These are phyloP conservation scores for Skeletonema grethae DNA, from an alignment of 108 stramenopile species.

Conservation along the genomic window DNA sequence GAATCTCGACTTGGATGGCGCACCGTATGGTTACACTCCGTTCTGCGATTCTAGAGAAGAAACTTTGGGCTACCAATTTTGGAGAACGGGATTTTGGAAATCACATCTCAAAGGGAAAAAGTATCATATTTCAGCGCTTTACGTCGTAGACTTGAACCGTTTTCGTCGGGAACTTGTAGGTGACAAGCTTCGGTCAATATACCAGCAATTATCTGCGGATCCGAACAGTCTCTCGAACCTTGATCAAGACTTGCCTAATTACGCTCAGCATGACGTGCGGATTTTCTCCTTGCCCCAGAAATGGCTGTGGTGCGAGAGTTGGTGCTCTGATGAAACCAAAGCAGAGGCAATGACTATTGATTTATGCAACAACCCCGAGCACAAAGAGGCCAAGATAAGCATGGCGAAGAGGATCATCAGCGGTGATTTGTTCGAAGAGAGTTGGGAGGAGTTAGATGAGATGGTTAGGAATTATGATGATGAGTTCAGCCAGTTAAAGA, in stretches of 20 bases:
- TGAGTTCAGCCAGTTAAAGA: conserved; percentile 6
- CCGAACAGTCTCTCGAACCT: conserved; percentile 96
- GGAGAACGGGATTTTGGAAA: conserved; percentile 93
- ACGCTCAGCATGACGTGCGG: conserved; percentile 89
- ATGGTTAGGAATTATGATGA: conserved; percentile 66
- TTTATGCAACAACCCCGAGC: conserved; percentile 98
- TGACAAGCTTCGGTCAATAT: conserved; percentile 91
- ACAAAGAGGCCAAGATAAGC: conserved; percentile 98
- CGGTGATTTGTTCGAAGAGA: conserved; percentile 92
- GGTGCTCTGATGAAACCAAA: conserved; percentile 98
- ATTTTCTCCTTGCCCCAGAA: conserved; percentile 95
- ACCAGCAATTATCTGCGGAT: conserved; percentile 93
- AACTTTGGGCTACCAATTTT: conserved; percentile 87
- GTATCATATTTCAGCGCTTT: conserved; percentile 99
- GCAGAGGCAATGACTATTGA: conserved; percentile 97
- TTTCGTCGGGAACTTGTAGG: conserved; percentile 92
- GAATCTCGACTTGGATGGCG: conserved; percentile 94
- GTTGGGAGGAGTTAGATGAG: conserved; percentile 97
- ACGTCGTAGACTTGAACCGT: conserved; percentile 94
- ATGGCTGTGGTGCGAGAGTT: conserved; percentile 99
- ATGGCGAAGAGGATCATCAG: conserved; percentile 98
- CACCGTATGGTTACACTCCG: conserved; percentile 95
- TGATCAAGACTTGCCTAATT: conserved; percentile 99
- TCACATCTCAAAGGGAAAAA: conserved; percentile 90
- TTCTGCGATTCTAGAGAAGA: conserved; percentile 93